Evolutionary conservation across 2,329 filamentous ascomycete species (phyloP), one percentile per base, ranked within the genome.

Genomic region (Pyrenophora teres): DNA sequence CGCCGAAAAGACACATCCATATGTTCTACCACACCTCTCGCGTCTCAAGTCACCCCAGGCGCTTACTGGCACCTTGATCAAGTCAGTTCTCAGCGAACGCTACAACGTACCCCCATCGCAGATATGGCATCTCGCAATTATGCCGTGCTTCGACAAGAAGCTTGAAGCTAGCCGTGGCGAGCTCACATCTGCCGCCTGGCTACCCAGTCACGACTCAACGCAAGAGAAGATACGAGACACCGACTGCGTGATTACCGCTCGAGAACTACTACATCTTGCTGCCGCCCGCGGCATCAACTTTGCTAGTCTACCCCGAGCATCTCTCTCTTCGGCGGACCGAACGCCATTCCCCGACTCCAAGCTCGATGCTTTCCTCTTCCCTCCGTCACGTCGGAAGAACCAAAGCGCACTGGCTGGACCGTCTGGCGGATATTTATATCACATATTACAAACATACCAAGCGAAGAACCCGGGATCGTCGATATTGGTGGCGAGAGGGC

Each of bases 131-230:
- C 76, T 97, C 46, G 91, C 93, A 10, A 82, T 99, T 39, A 99
- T 99, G 94, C 94, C 94, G 16, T 99, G 94, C 74, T 97, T 99
- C 73, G 94, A 99, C 74, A 99, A 99, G 80, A 99, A 99, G 74
- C 83, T 99, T 23, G 94, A 99, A 76, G 94, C 94, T 6, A 96
- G 92, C 63, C 87, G 94, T 46, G 88, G 92, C 72, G 94, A 99
- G 74, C 83, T 99, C 33, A 97, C 92, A 0, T 89, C 93, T 69
- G 77, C 82, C 6, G 83, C 85, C 13, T 97, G 92, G 92, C 55
- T 70, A 27, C 67, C 70, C 31, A 57, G 60, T 21, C 45, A 65
- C 45, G 55, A 62, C 25, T 37, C 58, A 8, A 52, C 62, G 4
- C 54, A 67, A 6, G 62, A 63, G 2, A 62, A 66, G 1, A 82